These are phyloP conservation scores for Saussurea involucrata DNA, from an alignment of 129 eudicot genomes.

Conservation along the genomic window DNA sequence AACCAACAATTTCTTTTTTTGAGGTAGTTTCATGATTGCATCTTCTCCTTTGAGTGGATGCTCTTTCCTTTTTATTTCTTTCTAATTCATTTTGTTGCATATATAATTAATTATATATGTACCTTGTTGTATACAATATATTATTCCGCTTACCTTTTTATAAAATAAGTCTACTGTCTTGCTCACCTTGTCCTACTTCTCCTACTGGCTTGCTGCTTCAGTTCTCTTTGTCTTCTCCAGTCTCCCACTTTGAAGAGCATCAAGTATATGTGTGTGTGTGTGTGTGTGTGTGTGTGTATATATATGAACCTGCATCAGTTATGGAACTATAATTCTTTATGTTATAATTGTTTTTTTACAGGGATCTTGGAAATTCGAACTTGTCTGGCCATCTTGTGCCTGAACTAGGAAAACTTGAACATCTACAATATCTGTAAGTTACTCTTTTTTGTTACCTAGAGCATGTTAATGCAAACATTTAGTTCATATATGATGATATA, in stretches of 20 bases:
- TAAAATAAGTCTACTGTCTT: not conserved
- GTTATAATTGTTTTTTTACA: constrained; percentile 22
- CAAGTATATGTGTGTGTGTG: not conserved
- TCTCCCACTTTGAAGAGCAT: not conserved
- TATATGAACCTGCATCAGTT: not conserved
- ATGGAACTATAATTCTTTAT: not conserved
- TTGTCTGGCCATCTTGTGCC: constrained; percentile 85
- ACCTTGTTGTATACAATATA: not conserved
- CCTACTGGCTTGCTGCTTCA: too few relatives aligned
- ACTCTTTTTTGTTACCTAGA: not conserved
- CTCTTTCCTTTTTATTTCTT: not conserved
- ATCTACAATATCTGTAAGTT: constrained; percentile 92
- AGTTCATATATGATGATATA: not conserved
- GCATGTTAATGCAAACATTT: not conserved
- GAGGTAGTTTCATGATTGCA: not conserved
- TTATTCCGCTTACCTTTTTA: not conserved
- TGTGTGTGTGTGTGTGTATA: too few relatives aligned
- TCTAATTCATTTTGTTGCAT: not conserved
- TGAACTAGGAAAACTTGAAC: constrained; percentile 87
- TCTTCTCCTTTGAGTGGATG: not conserved
- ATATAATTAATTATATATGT: not conserved
- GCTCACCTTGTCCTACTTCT: not conserved
- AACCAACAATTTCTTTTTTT: not conserved
- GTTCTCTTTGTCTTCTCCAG: not conserved
- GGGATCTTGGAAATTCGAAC: constrained; percentile 96